Evolutionary conservation across 2,329 filamentous ascomycete species (phyloP), one percentile per base, ranked within the genome.

Genomic region (Pseudophaeomoniella oleicola): DNA sequence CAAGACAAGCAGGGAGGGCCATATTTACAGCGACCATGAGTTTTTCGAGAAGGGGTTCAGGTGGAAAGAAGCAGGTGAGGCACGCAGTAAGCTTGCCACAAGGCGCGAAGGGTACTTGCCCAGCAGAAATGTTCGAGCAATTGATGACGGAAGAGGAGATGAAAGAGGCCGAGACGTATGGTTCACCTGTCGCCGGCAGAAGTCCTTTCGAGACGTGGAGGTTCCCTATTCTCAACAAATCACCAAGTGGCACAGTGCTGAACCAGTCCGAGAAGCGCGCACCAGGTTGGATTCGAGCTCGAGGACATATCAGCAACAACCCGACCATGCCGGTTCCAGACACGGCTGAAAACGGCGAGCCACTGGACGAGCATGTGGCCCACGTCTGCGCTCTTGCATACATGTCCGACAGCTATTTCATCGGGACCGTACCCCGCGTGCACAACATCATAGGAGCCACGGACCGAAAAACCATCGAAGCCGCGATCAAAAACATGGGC

Each of bases 11-110:
- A 30, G 90, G 87, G 6, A 75, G 76, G 41, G 82, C 81, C 52
- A 96, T 98, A 60, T 96, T 96, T 62, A 96, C 88, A 13, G 90
- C 85, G 2, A 98, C 88, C 4, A 75, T 93, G 60, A 90, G 81
- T 44, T 96, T 98, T 55, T 79, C 81, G 52, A 69, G 74, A 13
- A 75, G 79, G 50, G 70, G 66, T 42, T 71, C 67, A 43, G 72
- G 68, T 36, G 69, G 64, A 11, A 46, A 45, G 35, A 50, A 67
- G 45, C 60, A 54, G 30, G 68, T 90, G 3, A 58, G 73, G 38
- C 86, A 94, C 62, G 72, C 75, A 3, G 67, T 66, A 18, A 60
- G 67, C 12, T 65, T 81, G 52, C 78, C 81, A 0, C 44, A 50
- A 3, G 61, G 50, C 9, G 56, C 62, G 4, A 44, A 51, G 40